These are phyloP conservation scores for Macrophomina pseudophaseolina DNA, from an alignment of 2,329 filamentous ascomycete genomes.

Conservation along the genomic window DNA sequence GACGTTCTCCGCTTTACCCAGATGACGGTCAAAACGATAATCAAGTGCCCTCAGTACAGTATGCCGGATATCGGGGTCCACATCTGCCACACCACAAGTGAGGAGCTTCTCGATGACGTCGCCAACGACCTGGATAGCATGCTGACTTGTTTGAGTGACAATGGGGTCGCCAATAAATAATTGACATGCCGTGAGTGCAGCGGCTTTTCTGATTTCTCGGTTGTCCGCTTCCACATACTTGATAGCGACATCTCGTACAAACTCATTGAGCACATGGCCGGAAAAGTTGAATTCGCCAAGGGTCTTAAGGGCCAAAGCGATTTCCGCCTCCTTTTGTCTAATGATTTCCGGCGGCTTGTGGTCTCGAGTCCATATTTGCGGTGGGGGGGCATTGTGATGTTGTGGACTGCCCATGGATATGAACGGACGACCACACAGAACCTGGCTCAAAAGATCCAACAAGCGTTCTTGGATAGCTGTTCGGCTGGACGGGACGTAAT, in stretches of 20 bases:
- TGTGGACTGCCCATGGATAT: conserved; percentile 84
- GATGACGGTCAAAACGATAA: conserved; percentile 89
- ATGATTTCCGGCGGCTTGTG: conserved; percentile 82
- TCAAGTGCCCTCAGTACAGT: conserved; percentile 90
- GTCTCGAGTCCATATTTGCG: conserved; percentile 85
- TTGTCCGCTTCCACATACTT: conserved; percentile 98
- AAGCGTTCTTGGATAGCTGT: conserved; percentile 91
- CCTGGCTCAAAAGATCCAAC: conserved; percentile 91
- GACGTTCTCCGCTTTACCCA: conserved; percentile 98
- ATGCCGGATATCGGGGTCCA: conserved; percentile 81
- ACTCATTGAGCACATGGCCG: conserved; percentile 91
- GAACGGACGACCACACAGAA: conserved; percentile 90
- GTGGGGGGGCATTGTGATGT: conserved; percentile 78
- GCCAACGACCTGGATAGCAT: conserved; percentile 94
- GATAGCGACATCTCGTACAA: conserved; percentile 96
- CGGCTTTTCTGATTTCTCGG: conserved; percentile 88
- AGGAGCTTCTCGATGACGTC: conserved; percentile 97
- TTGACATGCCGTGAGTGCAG: conserved; percentile 95
- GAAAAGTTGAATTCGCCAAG: conserved; percentile 95
- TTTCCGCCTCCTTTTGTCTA: conserved; percentile 80
- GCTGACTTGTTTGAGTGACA: conserved; percentile 95
- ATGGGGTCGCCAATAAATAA: conserved; percentile 96
- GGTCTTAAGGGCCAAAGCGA: conserved; percentile 91
- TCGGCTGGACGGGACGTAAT: conserved; percentile 96
- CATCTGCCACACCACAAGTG: conserved; percentile 92